Evolutionary conservation across 164 flowering plant genomes (phyloP).

Genomic region (Cinnamomum chago): DNA sequence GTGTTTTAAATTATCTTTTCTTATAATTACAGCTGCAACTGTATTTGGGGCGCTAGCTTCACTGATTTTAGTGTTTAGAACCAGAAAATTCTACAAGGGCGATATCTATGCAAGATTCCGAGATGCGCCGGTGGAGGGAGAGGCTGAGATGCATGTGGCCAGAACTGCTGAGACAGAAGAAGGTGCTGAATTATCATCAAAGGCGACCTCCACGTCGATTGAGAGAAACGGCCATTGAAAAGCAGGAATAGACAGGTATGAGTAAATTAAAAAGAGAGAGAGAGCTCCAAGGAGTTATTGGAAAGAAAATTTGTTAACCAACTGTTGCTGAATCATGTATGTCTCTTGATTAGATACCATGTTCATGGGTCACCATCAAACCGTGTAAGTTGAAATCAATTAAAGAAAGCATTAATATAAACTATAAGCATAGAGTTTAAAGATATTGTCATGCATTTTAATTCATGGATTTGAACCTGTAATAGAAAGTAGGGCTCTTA

Average conservation of each 20-base stretch:
- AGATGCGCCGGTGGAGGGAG: conserved; percentile 16
- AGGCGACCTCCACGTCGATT: background rate
- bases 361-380: too few relatives aligned
- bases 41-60: conserved; percentile 46
- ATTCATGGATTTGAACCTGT: too few relatives aligned
- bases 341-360: too few relatives aligned
- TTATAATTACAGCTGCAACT: conserved; percentile 38
- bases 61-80: conserved; percentile 46
- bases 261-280: background rate
- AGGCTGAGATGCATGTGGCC: conserved; percentile 12
- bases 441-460: too few relatives aligned
- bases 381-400: too few relatives aligned
- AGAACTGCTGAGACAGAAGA: background rate
- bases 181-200: background rate
- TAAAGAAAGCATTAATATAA: too few relatives aligned
- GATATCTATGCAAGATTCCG: conserved; percentile 65
- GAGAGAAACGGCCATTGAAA: background rate
- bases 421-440: too few relatives aligned
- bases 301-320: background rate
- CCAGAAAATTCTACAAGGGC: conserved; percentile 44
- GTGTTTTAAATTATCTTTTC: conserved; percentile 43
- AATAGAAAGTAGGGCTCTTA: too few relatives aligned
- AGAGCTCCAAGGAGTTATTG: background rate
- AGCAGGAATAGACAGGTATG: background rate
- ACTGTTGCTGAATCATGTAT: background rate